phyloP scores from a whole-genome alignment of 495 filamentous ascomycete species.

The Extremus antarcticus region DNA sequence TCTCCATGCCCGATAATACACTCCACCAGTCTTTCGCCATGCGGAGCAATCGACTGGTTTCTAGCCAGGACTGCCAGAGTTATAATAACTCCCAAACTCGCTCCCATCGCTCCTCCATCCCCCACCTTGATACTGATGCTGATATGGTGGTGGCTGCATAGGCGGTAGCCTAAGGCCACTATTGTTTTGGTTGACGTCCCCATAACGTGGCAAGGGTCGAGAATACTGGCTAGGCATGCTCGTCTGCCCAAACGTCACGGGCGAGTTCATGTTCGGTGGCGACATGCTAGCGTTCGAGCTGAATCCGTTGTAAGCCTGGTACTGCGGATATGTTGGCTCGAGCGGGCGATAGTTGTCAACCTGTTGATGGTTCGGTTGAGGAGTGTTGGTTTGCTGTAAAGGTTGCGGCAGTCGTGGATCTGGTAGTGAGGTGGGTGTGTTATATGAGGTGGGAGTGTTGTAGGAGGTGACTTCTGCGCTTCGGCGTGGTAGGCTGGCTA shows the following conservation, averaged over 20 bases:
- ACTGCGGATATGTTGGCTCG: background rate
- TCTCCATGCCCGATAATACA: no score
- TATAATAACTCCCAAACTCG: background rate
- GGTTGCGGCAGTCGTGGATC: constrained; percentile 3
- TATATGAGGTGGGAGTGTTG: constrained; percentile 1
- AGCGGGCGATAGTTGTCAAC: constrained; percentile 12
- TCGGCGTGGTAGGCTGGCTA: background rate
- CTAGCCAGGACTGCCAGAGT: background rate
- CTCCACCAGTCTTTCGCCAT: no score
- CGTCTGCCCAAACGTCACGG: background rate
- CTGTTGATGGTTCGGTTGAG: background rate
- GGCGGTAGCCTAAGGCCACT: constrained; percentile 6
- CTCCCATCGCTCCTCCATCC: constrained; percentile 11
- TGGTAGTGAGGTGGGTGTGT: constrained; percentile 13
- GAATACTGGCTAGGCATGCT: background rate
- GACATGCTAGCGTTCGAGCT: background rate
- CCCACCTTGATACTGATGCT: background rate
- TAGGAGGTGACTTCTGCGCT: background rate
- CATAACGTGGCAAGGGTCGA: background rate
- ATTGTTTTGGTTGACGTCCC: background rate
- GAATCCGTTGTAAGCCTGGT: background rate
- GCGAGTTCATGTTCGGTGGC: background rate
- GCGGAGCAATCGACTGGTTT: no score
- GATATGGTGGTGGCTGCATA: background rate
- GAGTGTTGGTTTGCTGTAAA: background rate